Conservation (phyloP, 1,284 basidiomycete species). For the Leccinum subatratum region DNA sequence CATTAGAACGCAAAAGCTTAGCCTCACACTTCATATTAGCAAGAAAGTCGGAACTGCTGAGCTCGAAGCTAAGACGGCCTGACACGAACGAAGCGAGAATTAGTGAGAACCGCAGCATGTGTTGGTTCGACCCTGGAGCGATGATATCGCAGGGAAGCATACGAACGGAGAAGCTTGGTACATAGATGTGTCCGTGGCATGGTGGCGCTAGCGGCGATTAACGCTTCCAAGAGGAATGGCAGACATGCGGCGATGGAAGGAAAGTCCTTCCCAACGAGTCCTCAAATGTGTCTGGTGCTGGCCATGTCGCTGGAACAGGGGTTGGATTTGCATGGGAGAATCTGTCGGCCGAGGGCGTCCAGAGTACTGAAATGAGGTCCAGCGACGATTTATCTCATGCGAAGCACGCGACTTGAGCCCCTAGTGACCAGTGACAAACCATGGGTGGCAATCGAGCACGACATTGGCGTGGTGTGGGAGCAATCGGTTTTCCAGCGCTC, state of each 20-base stretch:
- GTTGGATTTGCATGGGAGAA: constrained; percentile 30
- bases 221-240: constrained; percentile 29
- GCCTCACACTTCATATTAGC: constrained; percentile 1
- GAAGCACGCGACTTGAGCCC: constrained; percentile 20
- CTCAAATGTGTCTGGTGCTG: constrained; percentile 4
- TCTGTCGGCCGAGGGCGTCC: constrained; percentile 7
- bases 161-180: constrained; percentile 24
- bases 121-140: constrained; percentile 19
- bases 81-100: constrained; percentile 21
- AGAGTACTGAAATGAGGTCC: constrained; percentile 8
- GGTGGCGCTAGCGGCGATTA: constrained; percentile 34
- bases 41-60: constrained; percentile 6
- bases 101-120: constrained; percentile 12
- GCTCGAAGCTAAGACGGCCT: constrained; percentile 9
- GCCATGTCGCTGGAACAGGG: constrained; percentile 11
- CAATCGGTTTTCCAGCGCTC: constrained; percentile 13
- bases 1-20: constrained; percentile 4
- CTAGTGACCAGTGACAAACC: constrained; percentile 17
- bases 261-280: constrained; percentile 20
- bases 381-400: constrained; percentile 16
- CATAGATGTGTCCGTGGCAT: constrained; percentile 22
- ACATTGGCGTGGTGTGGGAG: constrained; percentile 28
- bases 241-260: constrained; percentile 27
- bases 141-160: constrained; percentile 31
- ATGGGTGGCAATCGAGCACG: constrained; percentile 13